Evolutionary conservation across 176 grass and related monocot species (phyloP).

Genomic region (Oryza nivara): DNA sequence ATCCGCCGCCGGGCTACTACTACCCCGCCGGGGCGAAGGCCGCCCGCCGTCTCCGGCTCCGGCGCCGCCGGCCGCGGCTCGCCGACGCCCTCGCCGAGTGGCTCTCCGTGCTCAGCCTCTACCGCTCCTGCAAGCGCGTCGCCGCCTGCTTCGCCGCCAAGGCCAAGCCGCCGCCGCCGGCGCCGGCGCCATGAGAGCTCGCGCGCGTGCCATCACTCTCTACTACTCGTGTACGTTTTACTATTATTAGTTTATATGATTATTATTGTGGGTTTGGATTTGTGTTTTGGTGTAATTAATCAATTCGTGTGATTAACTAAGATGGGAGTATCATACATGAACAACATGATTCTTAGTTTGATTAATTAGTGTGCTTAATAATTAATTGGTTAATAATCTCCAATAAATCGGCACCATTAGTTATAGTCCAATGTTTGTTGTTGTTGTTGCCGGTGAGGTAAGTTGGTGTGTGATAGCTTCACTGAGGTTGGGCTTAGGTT

Average conservation of each 20-base stretch:
- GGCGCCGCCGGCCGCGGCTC: not conserved
- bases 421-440: no score
- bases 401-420: constrained; percentile 31
- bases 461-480: not conserved
- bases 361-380: not conserved
- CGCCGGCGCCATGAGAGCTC: constrained; percentile 6
- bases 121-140: constrained; percentile 61
- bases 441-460: not conserved
- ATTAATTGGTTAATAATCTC: not conserved
- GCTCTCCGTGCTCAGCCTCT: constrained; percentile 51
- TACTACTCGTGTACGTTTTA: not conserved
- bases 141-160: constrained; percentile 48
- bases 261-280: not conserved
- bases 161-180: not conserved
- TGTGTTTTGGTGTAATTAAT: constrained; percentile 27
- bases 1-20: not conserved
- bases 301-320: not conserved
- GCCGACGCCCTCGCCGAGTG: constrained; percentile 41
- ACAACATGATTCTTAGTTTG: not conserved
- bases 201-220: not conserved
- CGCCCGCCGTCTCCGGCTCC: not conserved
- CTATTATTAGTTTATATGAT: not conserved
- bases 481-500: not conserved
- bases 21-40: not conserved
- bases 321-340: not conserved